These are phyloP conservation scores for Sporothrix pseudoabietina DNA, from an alignment of 2,329 filamentous ascomycete species.

Conservation along the genomic window DNA sequence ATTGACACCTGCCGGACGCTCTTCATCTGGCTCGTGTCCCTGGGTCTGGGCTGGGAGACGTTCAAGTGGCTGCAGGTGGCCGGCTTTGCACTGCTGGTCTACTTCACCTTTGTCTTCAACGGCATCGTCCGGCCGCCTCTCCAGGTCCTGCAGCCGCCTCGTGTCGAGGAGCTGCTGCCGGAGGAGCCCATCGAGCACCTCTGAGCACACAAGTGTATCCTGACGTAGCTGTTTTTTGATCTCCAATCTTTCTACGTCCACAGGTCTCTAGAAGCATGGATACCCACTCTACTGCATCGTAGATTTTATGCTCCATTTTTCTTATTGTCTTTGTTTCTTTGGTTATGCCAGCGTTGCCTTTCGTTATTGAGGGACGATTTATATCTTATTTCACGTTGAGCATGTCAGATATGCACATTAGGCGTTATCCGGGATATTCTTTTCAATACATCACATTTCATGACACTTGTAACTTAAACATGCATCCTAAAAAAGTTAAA, in stretches of 20 bases:
- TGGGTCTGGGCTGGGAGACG: constrained; percentile 91
- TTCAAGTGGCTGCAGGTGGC: constrained; percentile 97
- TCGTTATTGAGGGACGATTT: neutral
- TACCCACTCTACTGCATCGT: neutral
- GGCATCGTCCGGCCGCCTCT: constrained; percentile 85
- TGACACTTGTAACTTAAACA: neutral
- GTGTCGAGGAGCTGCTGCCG: constrained; percentile 68
- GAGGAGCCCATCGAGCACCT: constrained; percentile 84
- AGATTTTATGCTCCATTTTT: neutral
- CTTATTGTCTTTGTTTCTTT: neutral
- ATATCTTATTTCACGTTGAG: constrained; percentile 4
- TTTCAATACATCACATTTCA: neutral
- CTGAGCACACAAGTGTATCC: constrained; percentile 68
- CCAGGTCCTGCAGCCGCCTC: constrained; percentile 50
- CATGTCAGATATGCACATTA: neutral
- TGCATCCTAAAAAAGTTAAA: neutral
- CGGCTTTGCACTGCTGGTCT: constrained; percentile 87
- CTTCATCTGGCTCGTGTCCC: constrained; percentile 96
- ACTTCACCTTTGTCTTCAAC: constrained; percentile 96
- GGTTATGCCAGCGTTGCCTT: constrained; percentile 8
- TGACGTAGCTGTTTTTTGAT: too few relatives aligned
- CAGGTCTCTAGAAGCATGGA: neutral
- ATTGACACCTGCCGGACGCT: constrained; percentile 97
- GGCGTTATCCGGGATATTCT: constrained; percentile 5
- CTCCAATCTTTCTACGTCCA: too few relatives aligned